Evolutionary conservation across 495 filamentous ascomycete species (phyloP).

Genomic region (Lineolata rhizophorae): DNA sequence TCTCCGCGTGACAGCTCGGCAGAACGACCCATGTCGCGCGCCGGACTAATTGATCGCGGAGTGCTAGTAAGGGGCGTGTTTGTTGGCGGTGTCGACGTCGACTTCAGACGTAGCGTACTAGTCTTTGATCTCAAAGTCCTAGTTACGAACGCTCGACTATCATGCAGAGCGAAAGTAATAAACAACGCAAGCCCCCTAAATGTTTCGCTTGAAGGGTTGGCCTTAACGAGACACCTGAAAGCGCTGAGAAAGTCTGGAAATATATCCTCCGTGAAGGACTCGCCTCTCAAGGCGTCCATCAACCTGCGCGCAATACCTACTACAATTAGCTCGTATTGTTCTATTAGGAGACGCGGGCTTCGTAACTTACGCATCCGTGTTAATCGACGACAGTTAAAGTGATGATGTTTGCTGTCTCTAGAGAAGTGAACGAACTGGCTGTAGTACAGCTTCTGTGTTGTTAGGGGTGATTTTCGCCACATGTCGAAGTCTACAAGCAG

Average conservation of each 20-base stretch:
- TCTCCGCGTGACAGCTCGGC: constrained; percentile 19
- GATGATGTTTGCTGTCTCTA: constrained; percentile 64
- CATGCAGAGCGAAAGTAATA: constrained; percentile 80
- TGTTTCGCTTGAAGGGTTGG: constrained; percentile 57
- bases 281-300: constrained; percentile 70
- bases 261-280: constrained; percentile 46
- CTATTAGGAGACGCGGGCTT: background rate
- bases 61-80: constrained; percentile 7
- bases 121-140: constrained; percentile 26
- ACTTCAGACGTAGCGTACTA: constrained; percentile 13
- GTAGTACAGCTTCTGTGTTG: constrained; percentile 74
- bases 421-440: constrained; percentile 73
- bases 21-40: constrained; percentile 3
- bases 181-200: constrained; percentile 77
- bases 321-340: constrained; percentile 47
- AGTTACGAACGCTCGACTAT: constrained; percentile 23
- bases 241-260: constrained; percentile 54
- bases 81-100: constrained; percentile 5
- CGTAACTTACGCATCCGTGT: constrained; percentile 76
- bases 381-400: constrained; percentile 73
- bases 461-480: constrained; percentile 56
- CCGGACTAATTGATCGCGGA: constrained; percentile 9
- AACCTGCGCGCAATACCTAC: constrained; percentile 79
- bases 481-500: constrained; percentile 79
- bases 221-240: constrained; percentile 55